Evolutionary conservation across 768 basidiomycete genomes (phyloP).

Genomic region (Trametes meyenii): DNA sequence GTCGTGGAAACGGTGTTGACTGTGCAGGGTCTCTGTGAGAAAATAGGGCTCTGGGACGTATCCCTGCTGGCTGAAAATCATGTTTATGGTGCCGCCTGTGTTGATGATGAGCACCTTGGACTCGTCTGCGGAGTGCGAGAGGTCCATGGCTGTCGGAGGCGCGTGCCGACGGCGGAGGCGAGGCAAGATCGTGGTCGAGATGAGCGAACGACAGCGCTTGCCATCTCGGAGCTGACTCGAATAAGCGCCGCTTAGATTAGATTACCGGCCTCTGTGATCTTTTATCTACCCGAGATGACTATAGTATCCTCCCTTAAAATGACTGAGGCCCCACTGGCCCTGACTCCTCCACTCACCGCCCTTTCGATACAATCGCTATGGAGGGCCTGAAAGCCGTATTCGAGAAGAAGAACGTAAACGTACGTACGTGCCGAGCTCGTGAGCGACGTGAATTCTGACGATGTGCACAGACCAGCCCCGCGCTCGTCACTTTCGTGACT

Average conservation of each 20-base stretch:
- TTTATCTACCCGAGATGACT: conserved; percentile 10
- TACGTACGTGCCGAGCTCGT: conserved; percentile 28
- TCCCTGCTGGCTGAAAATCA: conserved; percentile 76
- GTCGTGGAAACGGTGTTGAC: conserved; percentile 90
- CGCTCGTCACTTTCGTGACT: conserved; percentile 88
- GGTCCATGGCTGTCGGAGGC: conserved; percentile 46
- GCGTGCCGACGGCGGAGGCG: conserved; percentile 3
- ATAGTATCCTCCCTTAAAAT: conserved; percentile 14
- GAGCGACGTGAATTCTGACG: neutral
- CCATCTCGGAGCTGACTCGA: conserved; percentile 4
- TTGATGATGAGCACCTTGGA: conserved; percentile 86
- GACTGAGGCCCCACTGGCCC: conserved; percentile 13
- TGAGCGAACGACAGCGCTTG: conserved; percentile 15
- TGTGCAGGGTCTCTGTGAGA: conserved; percentile 79
- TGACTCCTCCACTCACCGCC: conserved; percentile 18
- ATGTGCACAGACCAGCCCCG: conserved; percentile 40
- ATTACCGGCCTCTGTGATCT: conserved; percentile 13
- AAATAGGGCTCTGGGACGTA: conserved; percentile 89
- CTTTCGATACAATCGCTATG: conserved; percentile 45
- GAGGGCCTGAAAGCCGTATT: conserved; percentile 74
- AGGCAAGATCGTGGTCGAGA: conserved; percentile 13
- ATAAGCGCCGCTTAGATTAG: conserved; percentile 18
- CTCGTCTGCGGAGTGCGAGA: conserved; percentile 58
- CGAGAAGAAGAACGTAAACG: conserved; percentile 61
- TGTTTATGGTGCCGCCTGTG: conserved; percentile 90